These are phyloP conservation scores for Claviceps paspali DNA, from an alignment of 2,329 filamentous ascomycete genomes.

Conservation along the genomic window DNA sequence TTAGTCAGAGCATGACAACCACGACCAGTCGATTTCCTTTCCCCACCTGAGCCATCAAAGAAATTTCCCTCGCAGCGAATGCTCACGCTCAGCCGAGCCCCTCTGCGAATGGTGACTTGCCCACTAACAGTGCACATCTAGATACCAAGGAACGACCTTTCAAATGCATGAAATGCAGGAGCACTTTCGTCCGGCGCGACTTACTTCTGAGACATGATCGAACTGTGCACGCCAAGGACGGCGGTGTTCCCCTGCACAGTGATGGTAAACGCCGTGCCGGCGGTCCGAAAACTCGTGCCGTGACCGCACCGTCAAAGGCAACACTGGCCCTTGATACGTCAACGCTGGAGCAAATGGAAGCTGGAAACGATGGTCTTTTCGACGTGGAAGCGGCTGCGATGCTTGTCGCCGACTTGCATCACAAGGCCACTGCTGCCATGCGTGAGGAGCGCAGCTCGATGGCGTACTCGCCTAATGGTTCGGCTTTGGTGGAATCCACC, in stretches of 20 bases:
- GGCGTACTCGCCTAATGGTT: slow-evolving; percentile 56
- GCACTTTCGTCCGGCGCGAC: slow-evolving; percentile 95
- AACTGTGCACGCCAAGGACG: slow-evolving; percentile 96
- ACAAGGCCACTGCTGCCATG: slow-evolving; percentile 71
- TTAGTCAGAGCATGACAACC: no score
- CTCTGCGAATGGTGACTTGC: neutral
- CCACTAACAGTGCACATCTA: slow-evolving; percentile 25
- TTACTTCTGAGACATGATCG: slow-evolving; percentile 92
- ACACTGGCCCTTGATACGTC: slow-evolving; percentile 68
- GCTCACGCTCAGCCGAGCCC: no score
- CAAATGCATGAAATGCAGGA: slow-evolving; percentile 96
- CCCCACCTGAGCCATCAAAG: neutral
- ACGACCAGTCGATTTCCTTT: no score
- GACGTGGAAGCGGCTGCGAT: slow-evolving; percentile 96
- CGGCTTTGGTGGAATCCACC: slow-evolving; percentile 60
- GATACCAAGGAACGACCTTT: slow-evolving; percentile 98
- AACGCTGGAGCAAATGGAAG: slow-evolving; percentile 83
- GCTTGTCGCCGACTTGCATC: slow-evolving; percentile 95
- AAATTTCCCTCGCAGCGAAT: slow-evolving; percentile 3
- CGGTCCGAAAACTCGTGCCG: slow-evolving; percentile 49
- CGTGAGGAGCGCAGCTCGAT: slow-evolving; percentile 45
- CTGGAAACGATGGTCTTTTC: slow-evolving; percentile 76
- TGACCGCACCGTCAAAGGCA: slow-evolving; percentile 55
- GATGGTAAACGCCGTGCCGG: slow-evolving; percentile 77
- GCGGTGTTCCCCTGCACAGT: slow-evolving; percentile 81